Evolutionary conservation across 1,139 yeast genomes (phyloP).

Genomic region (Kodamaea fungicola): DNA sequence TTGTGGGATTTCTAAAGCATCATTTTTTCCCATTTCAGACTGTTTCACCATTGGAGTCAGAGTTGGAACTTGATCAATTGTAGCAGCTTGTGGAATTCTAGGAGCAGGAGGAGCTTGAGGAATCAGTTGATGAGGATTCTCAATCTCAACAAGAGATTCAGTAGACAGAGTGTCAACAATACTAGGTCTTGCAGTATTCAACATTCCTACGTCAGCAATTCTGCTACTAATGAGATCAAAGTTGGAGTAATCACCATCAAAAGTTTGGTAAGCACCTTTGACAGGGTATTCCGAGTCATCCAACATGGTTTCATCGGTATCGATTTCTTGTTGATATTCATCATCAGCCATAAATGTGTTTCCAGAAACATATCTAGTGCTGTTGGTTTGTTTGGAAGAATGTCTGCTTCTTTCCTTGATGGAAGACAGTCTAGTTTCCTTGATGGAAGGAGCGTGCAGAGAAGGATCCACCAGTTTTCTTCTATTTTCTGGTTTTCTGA

Average conservation of each 20-base stretch:
- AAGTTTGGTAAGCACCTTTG: conserved; percentile 4
- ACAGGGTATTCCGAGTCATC: conserved; percentile 11
- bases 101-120: too few relatives aligned
- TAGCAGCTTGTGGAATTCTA: too few relatives aligned
- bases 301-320: conserved; percentile 22
- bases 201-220: conserved; percentile 30
- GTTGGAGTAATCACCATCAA: conserved; percentile 25
- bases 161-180: conserved; percentile 24
- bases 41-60: too few relatives aligned
- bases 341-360: conserved; percentile 6
- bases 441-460: neutral
- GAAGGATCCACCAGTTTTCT: neutral
- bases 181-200: conserved; percentile 23
- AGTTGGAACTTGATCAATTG: too few relatives aligned
- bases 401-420: neutral
- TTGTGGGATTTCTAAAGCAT: too few relatives aligned
- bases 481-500: conserved; percentile 16
- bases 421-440: neutral
- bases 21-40: too few relatives aligned
- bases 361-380: conserved; percentile 9
- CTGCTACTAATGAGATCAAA: conserved; percentile 31
- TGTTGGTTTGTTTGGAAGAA: conserved; percentile 3
- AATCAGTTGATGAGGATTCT: too few relatives aligned
- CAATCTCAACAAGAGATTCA: conserved; percentile 8
- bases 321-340: conserved; percentile 9